phyloP scores from a whole-genome alignment of 2,329 filamentous ascomycete species.

The Beauveria varroae region DNA sequence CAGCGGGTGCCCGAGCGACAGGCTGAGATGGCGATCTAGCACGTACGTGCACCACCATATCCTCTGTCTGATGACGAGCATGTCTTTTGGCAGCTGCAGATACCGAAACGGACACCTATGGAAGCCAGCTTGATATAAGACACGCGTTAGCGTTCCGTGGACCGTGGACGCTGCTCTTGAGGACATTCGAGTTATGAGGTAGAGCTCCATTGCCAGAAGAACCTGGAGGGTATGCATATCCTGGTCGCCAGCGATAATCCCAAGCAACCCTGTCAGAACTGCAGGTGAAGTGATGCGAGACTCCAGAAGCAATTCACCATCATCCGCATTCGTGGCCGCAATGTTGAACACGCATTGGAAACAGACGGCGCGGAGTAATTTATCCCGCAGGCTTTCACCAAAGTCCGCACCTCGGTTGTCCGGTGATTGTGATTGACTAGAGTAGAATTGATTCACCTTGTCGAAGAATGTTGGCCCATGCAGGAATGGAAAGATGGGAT shows the following conservation, averaged over 20 bases:
- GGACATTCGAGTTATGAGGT: slow-evolving; percentile 39
- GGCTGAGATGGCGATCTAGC: slow-evolving; percentile 28
- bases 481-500: slow-evolving; percentile 44
- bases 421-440: not conserved
- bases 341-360: slow-evolving; percentile 46
- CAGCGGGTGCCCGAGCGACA: slow-evolving; percentile 28
- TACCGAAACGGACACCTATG: slow-evolving; percentile 46
- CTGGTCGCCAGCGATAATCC: slow-evolving; percentile 30
- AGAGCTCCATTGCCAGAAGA: slow-evolving; percentile 39
- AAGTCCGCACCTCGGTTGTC: not conserved
- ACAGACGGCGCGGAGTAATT: slow-evolving; percentile 28
- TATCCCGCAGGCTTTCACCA: slow-evolving; percentile 14
- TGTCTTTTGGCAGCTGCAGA: slow-evolving; percentile 29
- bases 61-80: slow-evolving; percentile 29
- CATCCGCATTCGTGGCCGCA: slow-evolving; percentile 22
- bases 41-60: slow-evolving; percentile 33
- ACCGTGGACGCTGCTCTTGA: slow-evolving; percentile 40
- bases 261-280: slow-evolving; percentile 30
- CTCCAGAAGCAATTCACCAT: slow-evolving; percentile 22
- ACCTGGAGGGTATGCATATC: slow-evolving; percentile 41
- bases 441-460: slow-evolving; percentile 35
- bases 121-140: slow-evolving; percentile 41
- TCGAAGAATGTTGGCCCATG: slow-evolving; percentile 41
- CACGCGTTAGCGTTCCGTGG: slow-evolving; percentile 37
- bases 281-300: slow-evolving; percentile 28